Conservation (phyloP, 805 yeast species). For the Kodamaea hsintzibuensis region DNA sequence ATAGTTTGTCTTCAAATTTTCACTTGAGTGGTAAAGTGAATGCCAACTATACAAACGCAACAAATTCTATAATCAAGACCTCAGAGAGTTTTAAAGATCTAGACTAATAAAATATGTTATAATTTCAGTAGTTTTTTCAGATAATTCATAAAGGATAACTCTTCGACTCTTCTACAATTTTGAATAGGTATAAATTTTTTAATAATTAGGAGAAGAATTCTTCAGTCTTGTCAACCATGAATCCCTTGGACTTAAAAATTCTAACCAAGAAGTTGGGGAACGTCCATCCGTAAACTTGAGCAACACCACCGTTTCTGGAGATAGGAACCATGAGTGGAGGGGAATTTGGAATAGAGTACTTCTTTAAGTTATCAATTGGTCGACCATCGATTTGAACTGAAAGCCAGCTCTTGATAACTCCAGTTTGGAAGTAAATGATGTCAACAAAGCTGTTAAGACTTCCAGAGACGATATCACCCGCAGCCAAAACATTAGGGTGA, state of each 20-base stretch:
- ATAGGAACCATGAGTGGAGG: constrained; percentile 30
- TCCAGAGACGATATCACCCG: constrained; percentile 36
- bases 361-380: constrained; percentile 10
- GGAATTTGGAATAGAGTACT: constrained; percentile 11
- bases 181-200: too few relatives aligned
- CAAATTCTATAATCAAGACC: too few relatives aligned
- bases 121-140: too few relatives aligned
- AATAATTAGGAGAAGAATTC: constrained; percentile 14
- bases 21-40: too few relatives aligned
- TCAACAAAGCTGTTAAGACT: constrained; percentile 27
- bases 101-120: too few relatives aligned
- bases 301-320: constrained; percentile 38
- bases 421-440: constrained; percentile 22
- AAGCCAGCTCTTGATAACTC: constrained; percentile 16
- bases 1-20: too few relatives aligned
- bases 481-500: constrained; percentile 28
- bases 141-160: too few relatives aligned
- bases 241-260: constrained; percentile 29
- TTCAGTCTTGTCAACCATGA: constrained; percentile 23
- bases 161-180: too few relatives aligned
- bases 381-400: constrained; percentile 16
- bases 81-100: too few relatives aligned
- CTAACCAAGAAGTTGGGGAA: constrained; percentile 31
- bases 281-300: constrained; percentile 27
- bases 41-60: too few relatives aligned